Base-by-base conservation (phyloP, 106 monocot genomes). In the Dendrobium chrysotoxum region DNA sequence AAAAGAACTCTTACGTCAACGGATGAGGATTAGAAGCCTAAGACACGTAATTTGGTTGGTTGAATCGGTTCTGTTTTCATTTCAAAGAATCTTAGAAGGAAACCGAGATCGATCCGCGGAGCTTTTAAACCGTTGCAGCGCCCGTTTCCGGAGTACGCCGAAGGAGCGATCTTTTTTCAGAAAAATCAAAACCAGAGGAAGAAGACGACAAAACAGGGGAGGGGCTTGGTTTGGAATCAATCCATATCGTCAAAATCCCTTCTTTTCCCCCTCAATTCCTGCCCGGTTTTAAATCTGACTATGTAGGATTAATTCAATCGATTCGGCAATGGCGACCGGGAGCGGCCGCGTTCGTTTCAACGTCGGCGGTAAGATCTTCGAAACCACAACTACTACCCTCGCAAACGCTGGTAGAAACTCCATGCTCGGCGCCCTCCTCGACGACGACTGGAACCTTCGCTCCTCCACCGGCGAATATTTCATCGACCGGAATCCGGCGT, bases 401-500 rank as follows among this genome's bases (percentile, higher is more conserved):
- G 90, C 88, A 11, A 83, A 76, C 80, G 95, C 91, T 72, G 93
- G 93, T 44, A 86, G 93, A 31, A 28, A 88, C 17, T 96, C 95
- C 46, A 93, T 96, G 93, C 85, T 96, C 72, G 95, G 95, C 7
- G 91, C 95, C 38, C 88, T 93, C 53, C 77, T 96, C 47, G 91
- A 93, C 67, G 86, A 87, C 11, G 25, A 85, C 41, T 93, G 93
- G 92, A 87, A 84, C 71, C 44, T 68, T 50, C 82, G 5, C 16
- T 46, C 82, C 7, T 23, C 25, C 30, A 17, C 28, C 72, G 57
- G 46, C 38, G 93, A 95, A 75, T 88, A 93, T 74, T 96, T 96
- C 91, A 85, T 96, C 77, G 95, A 96, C 79, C 89, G 95, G 3
- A 96, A 91, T 84, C 95, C 95, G 0, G 82, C 82, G 8, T 93